Percentiles rank a stretch among this genome's conserved stretches.
These are phyloP conservation scores for Raphidocelis subcapitata DNA, from an alignment of 139 green algal species.

Conservation along the genomic window DNA sequence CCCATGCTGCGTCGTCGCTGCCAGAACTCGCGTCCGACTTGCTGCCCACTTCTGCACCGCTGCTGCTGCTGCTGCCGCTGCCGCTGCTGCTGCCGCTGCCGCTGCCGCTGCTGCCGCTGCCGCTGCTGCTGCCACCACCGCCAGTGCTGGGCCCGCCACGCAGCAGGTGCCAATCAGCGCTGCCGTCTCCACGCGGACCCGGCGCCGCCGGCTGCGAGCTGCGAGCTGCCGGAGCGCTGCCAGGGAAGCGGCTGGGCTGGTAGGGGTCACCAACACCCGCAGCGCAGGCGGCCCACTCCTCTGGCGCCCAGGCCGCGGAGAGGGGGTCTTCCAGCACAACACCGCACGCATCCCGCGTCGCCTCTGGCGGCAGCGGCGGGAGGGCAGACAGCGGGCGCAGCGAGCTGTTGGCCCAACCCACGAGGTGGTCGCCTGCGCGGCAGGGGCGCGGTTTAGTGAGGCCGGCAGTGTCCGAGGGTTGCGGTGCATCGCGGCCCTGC, in stretches of 20 bases:
- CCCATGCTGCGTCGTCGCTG: not conserved
- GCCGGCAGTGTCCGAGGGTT: no score
- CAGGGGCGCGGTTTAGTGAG: no score
- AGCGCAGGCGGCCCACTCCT: not conserved
- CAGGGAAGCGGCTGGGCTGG: not conserved
- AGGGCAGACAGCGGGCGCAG: conserved; percentile 64
- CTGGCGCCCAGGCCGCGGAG: conserved; percentile 1
- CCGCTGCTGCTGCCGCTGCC: not conserved
- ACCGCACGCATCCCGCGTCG: conserved; percentile 25
- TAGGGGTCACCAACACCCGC: not conserved
- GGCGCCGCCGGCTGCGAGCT: no score
- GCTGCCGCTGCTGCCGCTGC: conserved; percentile 4
- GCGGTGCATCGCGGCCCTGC: not conserved
- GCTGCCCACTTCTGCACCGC: not conserved
- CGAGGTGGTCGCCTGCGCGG: conserved; percentile 67
- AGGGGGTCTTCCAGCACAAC: conserved; percentile 67
- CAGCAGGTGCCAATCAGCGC: no score
- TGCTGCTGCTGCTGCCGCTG: conserved; percentile 22
- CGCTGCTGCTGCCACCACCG: not conserved
- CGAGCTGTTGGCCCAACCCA: conserved; percentile 79
- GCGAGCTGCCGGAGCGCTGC: no score
- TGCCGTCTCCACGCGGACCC: no score
- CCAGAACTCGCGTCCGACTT: not conserved
- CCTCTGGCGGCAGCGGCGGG: conserved; percentile 38
- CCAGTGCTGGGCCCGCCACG: no score